Conservation (phyloP, 129 eudicot species). For the Rutidosis leptorrhynchoides region DNA sequence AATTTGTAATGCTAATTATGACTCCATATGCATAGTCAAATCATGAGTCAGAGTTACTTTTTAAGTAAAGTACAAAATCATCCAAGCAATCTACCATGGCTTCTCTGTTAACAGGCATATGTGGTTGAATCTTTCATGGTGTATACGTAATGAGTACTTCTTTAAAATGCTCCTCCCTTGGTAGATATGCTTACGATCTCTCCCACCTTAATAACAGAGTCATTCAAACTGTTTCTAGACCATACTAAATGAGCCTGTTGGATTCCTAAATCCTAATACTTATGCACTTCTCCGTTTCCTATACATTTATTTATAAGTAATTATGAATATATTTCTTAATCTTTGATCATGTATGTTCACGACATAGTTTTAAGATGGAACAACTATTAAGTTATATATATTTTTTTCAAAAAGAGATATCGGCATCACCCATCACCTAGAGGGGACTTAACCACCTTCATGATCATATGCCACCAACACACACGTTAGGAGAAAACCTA, state of each 20-base stretch:
- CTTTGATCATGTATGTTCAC: neutral
- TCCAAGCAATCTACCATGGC: neutral
- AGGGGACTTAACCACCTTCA: too few species aligned
- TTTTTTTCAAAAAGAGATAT: too few species aligned
- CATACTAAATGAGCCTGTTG: constrained; percentile 13
- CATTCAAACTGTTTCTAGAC: neutral
- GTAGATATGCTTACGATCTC: neutral
- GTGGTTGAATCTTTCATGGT: neutral
- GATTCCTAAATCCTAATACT: constrained; percentile 4
- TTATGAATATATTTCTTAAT: neutral
- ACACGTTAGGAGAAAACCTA: too few species aligned
- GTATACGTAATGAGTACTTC: neutral
- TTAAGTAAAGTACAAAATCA: constrained; percentile 3
- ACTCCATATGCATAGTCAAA: too few species aligned
- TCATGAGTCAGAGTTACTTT: constrained; percentile 8
- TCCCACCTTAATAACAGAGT: neutral
- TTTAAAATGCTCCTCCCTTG: neutral
- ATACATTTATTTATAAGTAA: neutral
- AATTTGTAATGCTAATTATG: constrained; percentile 2
- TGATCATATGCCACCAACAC: too few species aligned
- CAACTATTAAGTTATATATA: too few species aligned
- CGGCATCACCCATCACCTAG: too few species aligned
- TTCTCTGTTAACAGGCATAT: neutral
- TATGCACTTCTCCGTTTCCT: neutral
- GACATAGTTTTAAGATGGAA: neutral